phyloP scores from a whole-genome alignment of 139 green algal genomes.

The Pycnococcus provasolii region DNA sequence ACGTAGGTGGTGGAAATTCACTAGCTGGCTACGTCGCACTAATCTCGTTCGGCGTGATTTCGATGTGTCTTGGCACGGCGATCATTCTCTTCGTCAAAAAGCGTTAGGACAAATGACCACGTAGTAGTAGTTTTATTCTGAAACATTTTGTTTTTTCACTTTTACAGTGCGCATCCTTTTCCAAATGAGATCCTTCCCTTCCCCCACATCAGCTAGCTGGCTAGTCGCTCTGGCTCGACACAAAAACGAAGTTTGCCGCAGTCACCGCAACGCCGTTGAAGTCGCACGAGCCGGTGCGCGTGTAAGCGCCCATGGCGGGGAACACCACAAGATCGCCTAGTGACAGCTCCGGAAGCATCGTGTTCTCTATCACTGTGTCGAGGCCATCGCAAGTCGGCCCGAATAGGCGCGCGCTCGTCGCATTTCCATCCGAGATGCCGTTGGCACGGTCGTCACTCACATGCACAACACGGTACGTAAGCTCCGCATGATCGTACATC shows the following conservation, averaged over 20 bases:
- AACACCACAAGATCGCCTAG: conserved; percentile 91
- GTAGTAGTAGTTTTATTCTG: no score
- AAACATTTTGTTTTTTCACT: no score
- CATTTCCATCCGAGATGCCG: neutral
- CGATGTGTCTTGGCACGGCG: no score
- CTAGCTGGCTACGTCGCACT: no score
- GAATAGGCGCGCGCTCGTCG: conserved; percentile 17
- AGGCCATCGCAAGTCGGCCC: conserved; percentile 45
- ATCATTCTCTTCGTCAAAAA: no score
- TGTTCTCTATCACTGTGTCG: conserved; percentile 34
- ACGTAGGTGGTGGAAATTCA: no score
- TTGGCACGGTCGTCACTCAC: conserved; percentile 13
- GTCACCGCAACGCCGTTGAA: conserved; percentile 35
- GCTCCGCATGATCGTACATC: conserved; percentile 61
- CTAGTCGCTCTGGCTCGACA: conserved; percentile 1
- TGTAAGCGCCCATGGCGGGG: conserved; percentile 84
- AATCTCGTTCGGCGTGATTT: no score
- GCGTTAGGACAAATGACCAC: no score
- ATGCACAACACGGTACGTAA: conserved; percentile 34
- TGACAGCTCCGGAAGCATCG: conserved; percentile 54
- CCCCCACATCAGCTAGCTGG: no score
- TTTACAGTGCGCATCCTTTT: no score
- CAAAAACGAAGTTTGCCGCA: conserved; percentile 23
- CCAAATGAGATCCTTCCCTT: no score
- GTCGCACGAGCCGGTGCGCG: conserved; percentile 43